Conservation (phyloP, 1,284 basidiomycete genomes). For the Ustilago tritici region DNA sequence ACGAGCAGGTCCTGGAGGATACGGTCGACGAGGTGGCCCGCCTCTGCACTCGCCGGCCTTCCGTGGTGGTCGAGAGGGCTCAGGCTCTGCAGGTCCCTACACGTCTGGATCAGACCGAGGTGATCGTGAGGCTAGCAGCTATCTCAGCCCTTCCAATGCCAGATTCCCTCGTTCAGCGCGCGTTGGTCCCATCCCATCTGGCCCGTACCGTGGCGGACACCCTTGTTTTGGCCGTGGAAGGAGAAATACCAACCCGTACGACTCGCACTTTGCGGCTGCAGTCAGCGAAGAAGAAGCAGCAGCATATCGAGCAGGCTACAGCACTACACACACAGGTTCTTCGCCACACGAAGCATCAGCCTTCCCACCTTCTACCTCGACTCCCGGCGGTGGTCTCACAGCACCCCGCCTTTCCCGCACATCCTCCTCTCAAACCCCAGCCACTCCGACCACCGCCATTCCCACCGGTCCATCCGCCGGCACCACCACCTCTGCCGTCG, state of each 20-base stretch:
- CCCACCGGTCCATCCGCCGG: constrained; percentile 9
- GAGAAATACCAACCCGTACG: constrained; percentile 37
- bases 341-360: constrained; percentile 37
- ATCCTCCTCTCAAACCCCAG: constrained; percentile 33
- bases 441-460: constrained; percentile 13
- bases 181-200: constrained; percentile 15
- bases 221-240: constrained; percentile 25
- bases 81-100: constrained; percentile 18
- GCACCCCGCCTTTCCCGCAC: constrained; percentile 38
- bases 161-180: constrained; percentile 18
- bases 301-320: constrained; percentile 13
- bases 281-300: constrained; percentile 7
- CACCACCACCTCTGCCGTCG: constrained; percentile 6
- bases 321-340: constrained; percentile 16
- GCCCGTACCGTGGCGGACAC: constrained; percentile 32
- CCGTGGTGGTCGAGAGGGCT: constrained; percentile 23
- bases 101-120: constrained; percentile 33
- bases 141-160: constrained; percentile 18
- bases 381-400: constrained; percentile 5
- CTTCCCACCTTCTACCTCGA: constrained; percentile 28
- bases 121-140: constrained; percentile 28
- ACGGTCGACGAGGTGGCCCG: constrained; percentile 19
- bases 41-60: constrained; percentile 16
- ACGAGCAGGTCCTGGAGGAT: constrained; percentile 12
- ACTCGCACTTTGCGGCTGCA: constrained; percentile 8